A percentile compares a stretch with the other conserved stretches of the same genome.
These are phyloP conservation scores for Vanderwaltozyma verrucispora DNA, from an alignment of 805 yeast species.

Conservation along the genomic window DNA sequence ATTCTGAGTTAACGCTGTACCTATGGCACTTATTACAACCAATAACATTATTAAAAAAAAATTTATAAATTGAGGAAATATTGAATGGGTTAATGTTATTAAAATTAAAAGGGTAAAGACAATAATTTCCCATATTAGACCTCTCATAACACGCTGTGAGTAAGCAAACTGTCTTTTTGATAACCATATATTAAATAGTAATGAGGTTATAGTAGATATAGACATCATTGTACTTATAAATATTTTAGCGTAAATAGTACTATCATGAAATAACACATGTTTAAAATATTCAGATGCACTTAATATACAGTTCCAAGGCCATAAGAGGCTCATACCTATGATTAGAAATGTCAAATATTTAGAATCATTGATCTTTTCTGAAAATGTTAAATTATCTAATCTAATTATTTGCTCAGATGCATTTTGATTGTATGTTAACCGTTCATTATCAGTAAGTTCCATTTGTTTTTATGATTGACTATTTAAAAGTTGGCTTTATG, in stretches of 20 bases:
- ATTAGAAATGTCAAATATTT: constrained; percentile 49
- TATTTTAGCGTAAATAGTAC: constrained; percentile 41
- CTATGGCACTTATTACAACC: constrained; percentile 57
- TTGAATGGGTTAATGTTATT: constrained; percentile 14
- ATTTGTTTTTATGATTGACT: too few relatives aligned
- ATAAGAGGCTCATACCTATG: constrained; percentile 69
- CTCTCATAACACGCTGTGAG: constrained; percentile 45
- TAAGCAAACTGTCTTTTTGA: constrained; percentile 56
- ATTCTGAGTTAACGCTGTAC: constrained; percentile 77
- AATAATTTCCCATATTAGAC: constrained; percentile 45
- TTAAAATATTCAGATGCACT: constrained; percentile 76
- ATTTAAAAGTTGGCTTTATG: too few relatives aligned
- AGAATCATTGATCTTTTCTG: constrained; percentile 12
- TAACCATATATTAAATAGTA: constrained; percentile 47
- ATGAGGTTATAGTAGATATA: constrained; percentile 60
- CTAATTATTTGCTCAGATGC: background rate
- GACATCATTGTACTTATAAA: constrained; percentile 87
- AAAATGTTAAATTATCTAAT: constrained; percentile 5
- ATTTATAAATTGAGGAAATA: constrained; percentile 12
- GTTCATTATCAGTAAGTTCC: too few relatives aligned
- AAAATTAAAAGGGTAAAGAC: constrained; percentile 49
- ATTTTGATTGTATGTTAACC: background rate
- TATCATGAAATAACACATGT: constrained; percentile 42
- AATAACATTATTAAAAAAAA: constrained; percentile 48
- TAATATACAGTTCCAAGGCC: constrained; percentile 96